Conservation (phyloP, 495 filamentous ascomycete species). For the Neurospora intermedia region DNA sequence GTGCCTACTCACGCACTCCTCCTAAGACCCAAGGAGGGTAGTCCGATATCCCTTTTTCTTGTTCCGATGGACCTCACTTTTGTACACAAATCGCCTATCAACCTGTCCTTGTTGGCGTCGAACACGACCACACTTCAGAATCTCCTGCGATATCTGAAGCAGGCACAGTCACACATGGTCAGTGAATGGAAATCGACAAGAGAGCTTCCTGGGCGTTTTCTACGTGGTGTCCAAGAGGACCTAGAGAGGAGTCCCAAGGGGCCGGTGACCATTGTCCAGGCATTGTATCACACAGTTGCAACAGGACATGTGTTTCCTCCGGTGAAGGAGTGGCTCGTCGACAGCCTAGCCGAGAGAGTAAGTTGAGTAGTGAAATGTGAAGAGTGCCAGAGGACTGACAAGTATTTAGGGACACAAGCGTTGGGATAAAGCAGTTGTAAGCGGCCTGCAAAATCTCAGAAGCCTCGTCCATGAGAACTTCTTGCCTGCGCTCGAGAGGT, state of each 20-base stretch:
- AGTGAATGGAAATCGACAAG: constrained; percentile 72
- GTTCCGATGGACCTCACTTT: constrained; percentile 77
- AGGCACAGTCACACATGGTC: constrained; percentile 63
- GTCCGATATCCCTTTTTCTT: constrained; percentile 39
- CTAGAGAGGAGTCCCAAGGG: constrained; percentile 31
- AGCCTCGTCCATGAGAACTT: constrained; percentile 75
- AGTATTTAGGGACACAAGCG: constrained; percentile 70
- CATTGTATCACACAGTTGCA: constrained; percentile 73
- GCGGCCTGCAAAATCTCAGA: constrained; percentile 66
- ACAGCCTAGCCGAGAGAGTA: constrained; percentile 77
- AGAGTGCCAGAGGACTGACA: neutral
- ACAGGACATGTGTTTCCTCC: constrained; percentile 71
- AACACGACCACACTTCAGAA: constrained; percentile 84
- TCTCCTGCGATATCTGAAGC: constrained; percentile 67
- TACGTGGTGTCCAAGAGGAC: constrained; percentile 62
- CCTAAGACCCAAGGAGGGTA: constrained; percentile 26
- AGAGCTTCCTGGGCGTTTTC: constrained; percentile 66
- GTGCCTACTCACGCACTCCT: constrained; percentile 69
- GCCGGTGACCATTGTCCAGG: constrained; percentile 50
- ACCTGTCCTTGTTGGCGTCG: constrained; percentile 71
- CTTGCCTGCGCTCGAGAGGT: constrained; percentile 75
- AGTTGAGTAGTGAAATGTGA: constrained; percentile 6
- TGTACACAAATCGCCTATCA: constrained; percentile 64
- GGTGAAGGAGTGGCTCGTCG: constrained; percentile 80
- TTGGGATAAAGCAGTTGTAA: constrained; percentile 80